Percentiles rank a stretch among this genome's conserved stretches.
Conservation (phyloP, 2,329 filamentous ascomycete genomes). For the Neonectria coccinea region DNA sequence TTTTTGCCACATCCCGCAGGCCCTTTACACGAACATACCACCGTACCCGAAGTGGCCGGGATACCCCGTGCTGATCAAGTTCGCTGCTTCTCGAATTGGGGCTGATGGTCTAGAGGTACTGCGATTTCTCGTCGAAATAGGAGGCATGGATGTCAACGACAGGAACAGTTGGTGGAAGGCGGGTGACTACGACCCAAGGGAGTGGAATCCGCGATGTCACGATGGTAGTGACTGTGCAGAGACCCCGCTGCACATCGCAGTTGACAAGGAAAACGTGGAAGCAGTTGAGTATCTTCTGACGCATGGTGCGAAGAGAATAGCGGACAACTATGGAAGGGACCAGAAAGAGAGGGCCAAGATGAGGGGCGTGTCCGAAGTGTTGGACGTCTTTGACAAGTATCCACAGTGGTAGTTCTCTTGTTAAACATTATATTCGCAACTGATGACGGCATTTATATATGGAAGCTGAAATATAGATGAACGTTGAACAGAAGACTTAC, state of each 20-base stretch:
- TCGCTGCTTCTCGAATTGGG: slow-evolving; percentile 14
- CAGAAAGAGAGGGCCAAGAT: slow-evolving; percentile 15
- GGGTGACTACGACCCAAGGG: slow-evolving; percentile 23
- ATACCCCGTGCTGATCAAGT: slow-evolving; percentile 8
- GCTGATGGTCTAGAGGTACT: slow-evolving; percentile 15
- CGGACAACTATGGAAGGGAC: slow-evolving; percentile 7
- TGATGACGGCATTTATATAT: too few species aligned
- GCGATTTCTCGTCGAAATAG: slow-evolving; percentile 20
- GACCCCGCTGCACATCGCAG: slow-evolving; percentile 22
- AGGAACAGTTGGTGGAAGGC: slow-evolving; percentile 20
- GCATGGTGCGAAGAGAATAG: slow-evolving; percentile 17
- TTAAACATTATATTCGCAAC: too few species aligned
- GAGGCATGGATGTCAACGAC: slow-evolving; percentile 29
- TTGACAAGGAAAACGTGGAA: slow-evolving; percentile 16
- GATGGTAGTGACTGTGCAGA: slow-evolving; percentile 24
- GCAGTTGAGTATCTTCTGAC: slow-evolving; percentile 20
- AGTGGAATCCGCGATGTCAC: slow-evolving; percentile 18
- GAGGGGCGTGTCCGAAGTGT: slow-evolving; percentile 1
- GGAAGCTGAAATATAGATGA: too few species aligned
- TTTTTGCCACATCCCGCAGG: slow-evolving; percentile 19
- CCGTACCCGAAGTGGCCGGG: slow-evolving; percentile 27
- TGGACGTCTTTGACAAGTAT: slow-evolving; percentile 8
- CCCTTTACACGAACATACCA: slow-evolving; percentile 17
- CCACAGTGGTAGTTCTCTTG: not conserved
- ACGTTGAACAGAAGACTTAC: too few species aligned